Evolutionary conservation across 805 yeast genomes (phyloP), one percentile per base, ranked within the genome.

Genomic region (Candida coquimbonensis): DNA sequence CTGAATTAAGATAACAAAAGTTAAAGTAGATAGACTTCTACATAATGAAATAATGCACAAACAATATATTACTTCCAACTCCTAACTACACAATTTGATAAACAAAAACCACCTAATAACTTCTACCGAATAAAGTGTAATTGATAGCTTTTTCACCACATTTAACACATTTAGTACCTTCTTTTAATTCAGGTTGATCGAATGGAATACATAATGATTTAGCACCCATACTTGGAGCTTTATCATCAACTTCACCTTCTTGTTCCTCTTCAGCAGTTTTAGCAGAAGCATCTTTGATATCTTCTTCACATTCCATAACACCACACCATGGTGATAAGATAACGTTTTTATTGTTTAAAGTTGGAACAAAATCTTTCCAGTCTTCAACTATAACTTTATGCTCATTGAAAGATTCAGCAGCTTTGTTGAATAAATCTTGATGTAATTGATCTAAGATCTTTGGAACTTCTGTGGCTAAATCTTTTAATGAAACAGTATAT

Each of bases 201-300:
- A 81, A 82, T 54, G 99, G 99, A 66, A 90, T 90, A 78, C 99
- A 93, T 68, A 93, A 76, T 19, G 96, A 85, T 75, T 93, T 93
- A 55, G 99, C 99, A 63, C 99, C 99, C 99, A 93, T 93, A 43
- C 95, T 81, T 64, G 99, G 99, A 24, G 99, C 88, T 67, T 87
- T 85, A 62, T 93, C 98, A 64, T 93, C 99, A 41, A 74, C 83
- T 65, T 86, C 96, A 56, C 80, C 87, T 54, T 86, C 95, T 52
- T 84, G 91, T 9, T 40, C 48, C 13, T 37, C 43, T 55, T 88
- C 85, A 57, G 31, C 31, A 13, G 80, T 82, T 67, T 75, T 81
- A 38, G 80, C 74, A 38, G 95, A 88, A 39, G 87, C 74, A 40
- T 90, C 96, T 77, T 95, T 93, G 69, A 93, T 95, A 57, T 86